Evolutionary conservation across 2,329 filamentous ascomycete genomes (phyloP).

Genomic region (Penicillium sp.): DNA sequence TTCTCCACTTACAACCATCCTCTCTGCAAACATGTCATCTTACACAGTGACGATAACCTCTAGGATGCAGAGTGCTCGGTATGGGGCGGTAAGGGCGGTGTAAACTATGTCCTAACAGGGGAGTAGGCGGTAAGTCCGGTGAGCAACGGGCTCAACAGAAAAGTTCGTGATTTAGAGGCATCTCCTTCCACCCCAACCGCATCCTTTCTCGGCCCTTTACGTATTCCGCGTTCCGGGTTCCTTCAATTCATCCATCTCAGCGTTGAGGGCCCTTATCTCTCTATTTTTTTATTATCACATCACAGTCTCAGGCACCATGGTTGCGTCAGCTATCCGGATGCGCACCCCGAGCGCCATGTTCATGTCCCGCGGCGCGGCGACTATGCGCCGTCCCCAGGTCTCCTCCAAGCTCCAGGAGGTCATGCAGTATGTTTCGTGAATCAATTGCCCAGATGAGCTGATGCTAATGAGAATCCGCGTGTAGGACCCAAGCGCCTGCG

Average conservation of each 20-base stretch:
- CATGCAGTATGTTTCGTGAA: constrained; percentile 38
- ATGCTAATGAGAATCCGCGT: constrained; percentile 24
- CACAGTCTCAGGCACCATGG: constrained; percentile 51
- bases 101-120: not conserved
- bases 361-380: constrained; percentile 42
- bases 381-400: constrained; percentile 49
- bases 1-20: too few relatives aligned
- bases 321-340: constrained; percentile 53
- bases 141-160: constrained; percentile 40
- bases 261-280: constrained; percentile 26
- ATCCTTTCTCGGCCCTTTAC: constrained; percentile 27
- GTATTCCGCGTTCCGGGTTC: constrained; percentile 21
- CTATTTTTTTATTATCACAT: constrained; percentile 25
- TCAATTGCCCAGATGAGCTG: not conserved
- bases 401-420: constrained; percentile 47
- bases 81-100: not conserved
- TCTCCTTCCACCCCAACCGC: constrained; percentile 34
- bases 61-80: not conserved
- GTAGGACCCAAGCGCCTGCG: constrained; percentile 51
- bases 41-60: not conserved
- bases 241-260: constrained; percentile 20
- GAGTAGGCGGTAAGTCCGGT: not conserved
- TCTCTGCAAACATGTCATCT: too few relatives aligned
- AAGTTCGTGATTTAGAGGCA: constrained; percentile 36
- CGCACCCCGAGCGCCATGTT: constrained; percentile 47